These are phyloP conservation scores for Phytophthora sansomeana DNA, from an alignment of 352 stramenopile genomes.

Conservation along the genomic window DNA sequence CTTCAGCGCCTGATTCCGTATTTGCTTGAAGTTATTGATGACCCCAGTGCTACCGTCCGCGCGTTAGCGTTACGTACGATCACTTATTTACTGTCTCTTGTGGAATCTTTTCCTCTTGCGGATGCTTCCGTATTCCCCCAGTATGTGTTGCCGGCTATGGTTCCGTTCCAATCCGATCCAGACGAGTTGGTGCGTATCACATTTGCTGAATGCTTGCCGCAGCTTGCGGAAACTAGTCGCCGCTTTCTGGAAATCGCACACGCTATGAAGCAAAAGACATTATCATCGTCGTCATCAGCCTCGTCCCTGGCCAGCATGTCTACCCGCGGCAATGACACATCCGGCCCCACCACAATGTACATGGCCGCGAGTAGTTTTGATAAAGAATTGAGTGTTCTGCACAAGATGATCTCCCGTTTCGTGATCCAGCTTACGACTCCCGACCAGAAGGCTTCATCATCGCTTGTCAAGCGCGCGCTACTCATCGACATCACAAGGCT, in stretches of 20 bases:
- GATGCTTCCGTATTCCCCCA: conserved; percentile 97
- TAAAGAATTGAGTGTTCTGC: conserved; percentile 91
- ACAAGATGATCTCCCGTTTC: conserved; percentile 95
- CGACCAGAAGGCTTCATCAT: conserved; percentile 91
- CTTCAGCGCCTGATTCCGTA: conserved; percentile 96
- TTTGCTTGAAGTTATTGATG: conserved; percentile 93
- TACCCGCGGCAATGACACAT: conserved; percentile 42
- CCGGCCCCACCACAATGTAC: conserved; percentile 46
- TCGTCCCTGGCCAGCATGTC: conserved; percentile 50
- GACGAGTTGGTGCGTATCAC: conserved; percentile 95
- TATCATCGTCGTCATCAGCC: conserved; percentile 51
- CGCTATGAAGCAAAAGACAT: conserved; percentile 82
- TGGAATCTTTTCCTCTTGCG: conserved; percentile 94
- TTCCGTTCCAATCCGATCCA: conserved; percentile 89
- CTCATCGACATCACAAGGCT: conserved; percentile 95
- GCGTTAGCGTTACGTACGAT: conserved; percentile 92
- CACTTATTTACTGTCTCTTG: conserved; percentile 88
- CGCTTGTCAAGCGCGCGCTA: conserved; percentile 95
- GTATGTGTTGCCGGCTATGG: conserved; percentile 96
- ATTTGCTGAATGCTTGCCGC: conserved; percentile 94
- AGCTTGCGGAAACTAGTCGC: conserved; percentile 92
- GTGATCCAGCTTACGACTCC: conserved; percentile 94
- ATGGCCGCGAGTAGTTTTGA: conserved; percentile 92
- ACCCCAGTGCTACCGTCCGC: conserved; percentile 91
- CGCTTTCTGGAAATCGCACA: conserved; percentile 95